Evolutionary conservation across 257 asterid species (phyloP).

Genomic region (Solanum stenotomum): DNA sequence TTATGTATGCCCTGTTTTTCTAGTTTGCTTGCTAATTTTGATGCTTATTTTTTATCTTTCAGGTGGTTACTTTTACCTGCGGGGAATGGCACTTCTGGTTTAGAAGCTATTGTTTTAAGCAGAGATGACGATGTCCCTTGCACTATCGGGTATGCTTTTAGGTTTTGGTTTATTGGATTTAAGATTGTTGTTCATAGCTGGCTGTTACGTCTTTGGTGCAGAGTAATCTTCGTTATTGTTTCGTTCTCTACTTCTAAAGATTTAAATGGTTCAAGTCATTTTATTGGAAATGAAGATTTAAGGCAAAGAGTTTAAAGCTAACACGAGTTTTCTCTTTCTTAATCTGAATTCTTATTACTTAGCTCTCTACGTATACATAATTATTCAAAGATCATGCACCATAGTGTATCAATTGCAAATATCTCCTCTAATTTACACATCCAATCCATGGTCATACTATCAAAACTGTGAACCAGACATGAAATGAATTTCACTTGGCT

Average conservation of each 20-base stretch:
- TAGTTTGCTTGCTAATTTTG: background rate
- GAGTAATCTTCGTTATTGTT: background rate
- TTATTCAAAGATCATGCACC: background rate
- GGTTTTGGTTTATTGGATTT: background rate
- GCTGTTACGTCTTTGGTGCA: background rate
- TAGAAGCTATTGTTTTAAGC: conserved; percentile 60
- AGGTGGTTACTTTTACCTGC: conserved; percentile 73
- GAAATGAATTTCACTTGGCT: background rate
- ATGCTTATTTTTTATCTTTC: background rate
- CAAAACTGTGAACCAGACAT: background rate
- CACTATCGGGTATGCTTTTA: conserved; percentile 53
- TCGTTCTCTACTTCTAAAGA: background rate
- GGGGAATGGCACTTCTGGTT: conserved; percentile 42
- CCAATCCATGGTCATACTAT: background rate
- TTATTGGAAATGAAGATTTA: background rate
- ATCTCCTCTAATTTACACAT: background rate
- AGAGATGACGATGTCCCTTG: conserved; percentile 59
- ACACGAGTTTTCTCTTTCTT: background rate
- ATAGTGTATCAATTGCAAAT: background rate
- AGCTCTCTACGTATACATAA: background rate
- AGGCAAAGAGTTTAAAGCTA: background rate
- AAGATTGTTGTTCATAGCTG: background rate
- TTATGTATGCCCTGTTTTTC: background rate
- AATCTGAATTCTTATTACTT: background rate
- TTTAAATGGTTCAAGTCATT: background rate